These are phyloP conservation scores for Rosa chinensis DNA, from an alignment of 306 rosid species.

Conservation along the genomic window DNA sequence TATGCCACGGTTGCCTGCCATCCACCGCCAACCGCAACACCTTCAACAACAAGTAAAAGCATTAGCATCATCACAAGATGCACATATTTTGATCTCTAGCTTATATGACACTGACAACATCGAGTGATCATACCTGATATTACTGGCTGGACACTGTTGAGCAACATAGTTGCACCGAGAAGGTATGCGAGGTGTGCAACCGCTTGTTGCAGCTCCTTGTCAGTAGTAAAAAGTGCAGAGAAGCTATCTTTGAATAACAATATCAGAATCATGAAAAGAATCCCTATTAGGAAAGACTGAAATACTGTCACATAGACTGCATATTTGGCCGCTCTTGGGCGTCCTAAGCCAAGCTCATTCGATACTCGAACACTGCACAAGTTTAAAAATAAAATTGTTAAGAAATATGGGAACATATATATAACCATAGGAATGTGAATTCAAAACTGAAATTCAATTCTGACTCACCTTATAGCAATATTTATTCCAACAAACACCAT, in stretches of 20 bases:
- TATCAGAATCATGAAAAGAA: conserved; percentile 30
- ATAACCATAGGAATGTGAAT: neutral
- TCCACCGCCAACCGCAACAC: conserved; percentile 97
- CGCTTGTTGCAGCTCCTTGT: conserved; percentile 23
- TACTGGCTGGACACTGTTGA: conserved; percentile 87
- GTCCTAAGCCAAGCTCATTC: conserved; percentile 49
- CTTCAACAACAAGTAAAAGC: conserved; percentile 32
- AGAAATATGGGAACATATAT: neutral
- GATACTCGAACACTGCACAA: conserved; percentile 55
- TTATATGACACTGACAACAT: neutral
- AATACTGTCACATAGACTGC: conserved; percentile 40
- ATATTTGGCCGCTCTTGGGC: conserved; percentile 57
- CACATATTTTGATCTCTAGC: neutral
- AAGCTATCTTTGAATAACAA: conserved; percentile 27
- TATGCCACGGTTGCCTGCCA: conserved; percentile 89
- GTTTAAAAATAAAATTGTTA: neutral
- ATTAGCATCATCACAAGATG: neutral
- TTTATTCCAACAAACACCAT: conserved; percentile 37
- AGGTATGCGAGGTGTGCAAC: conserved; percentile 34
- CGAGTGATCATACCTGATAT: conserved; percentile 55
- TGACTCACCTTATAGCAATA: conserved; percentile 30
- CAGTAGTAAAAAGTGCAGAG: conserved; percentile 33
- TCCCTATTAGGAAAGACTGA: conserved; percentile 42
- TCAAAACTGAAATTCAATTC: neutral
- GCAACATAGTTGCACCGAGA: conserved; percentile 31